Base-by-base conservation (phyloP, 2,329 filamentous ascomycete genomes). In the Fusarium nelsonii region DNA sequence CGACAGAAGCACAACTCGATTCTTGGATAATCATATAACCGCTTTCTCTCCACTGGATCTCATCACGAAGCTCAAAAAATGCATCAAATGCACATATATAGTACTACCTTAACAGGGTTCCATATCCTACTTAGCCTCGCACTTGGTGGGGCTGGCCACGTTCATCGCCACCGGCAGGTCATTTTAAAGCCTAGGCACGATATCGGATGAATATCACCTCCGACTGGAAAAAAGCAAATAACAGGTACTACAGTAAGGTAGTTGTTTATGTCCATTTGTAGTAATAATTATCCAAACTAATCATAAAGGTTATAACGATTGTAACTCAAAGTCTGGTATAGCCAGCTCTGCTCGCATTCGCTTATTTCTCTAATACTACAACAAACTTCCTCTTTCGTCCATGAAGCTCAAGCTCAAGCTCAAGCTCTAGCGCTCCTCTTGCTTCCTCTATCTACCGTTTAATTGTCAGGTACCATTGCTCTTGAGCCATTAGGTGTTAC, bases 101-200 rank as follows among this genome's bases (percentile, higher is more conserved):
- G n/a, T n/a, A 15, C 23, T 26, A 50, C 34, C 26, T 33, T 20
- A 41, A 50, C 48, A 50, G 48, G 48, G 32, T 49, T 59, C 30
- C 30, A 30, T 30, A 37, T 32, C n/a, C 61, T 23, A 23, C 23
- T 23, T 23, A 23, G 23, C 23, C 23, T 62, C 39, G 46, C 45
- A 36, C n/a, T 23, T 23, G 18, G 60, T 41, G 62, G 59, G 44
- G 43, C 41, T 36, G 28, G 15, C 15, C 51, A 36, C 36, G 34
- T 9, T 41, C 30, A 33, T 52, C 23, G 60, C 37, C 48, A 28
- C 39, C 28, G 44, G 43, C 55, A 66, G 23, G 39, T 65, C 36
- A 51, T 46, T 55, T 52, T 30, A 39, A 45, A 33, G 49, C 32
- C 50, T 48, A 45, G 46, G 44, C 16, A 28, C 20, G 11, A 50